A percentile compares a stretch with the other conserved stretches of the same genome.
phyloP scores from a whole-genome alignment of 2,329 filamentous ascomycete species.

The Pseudomassariella vexata region DNA sequence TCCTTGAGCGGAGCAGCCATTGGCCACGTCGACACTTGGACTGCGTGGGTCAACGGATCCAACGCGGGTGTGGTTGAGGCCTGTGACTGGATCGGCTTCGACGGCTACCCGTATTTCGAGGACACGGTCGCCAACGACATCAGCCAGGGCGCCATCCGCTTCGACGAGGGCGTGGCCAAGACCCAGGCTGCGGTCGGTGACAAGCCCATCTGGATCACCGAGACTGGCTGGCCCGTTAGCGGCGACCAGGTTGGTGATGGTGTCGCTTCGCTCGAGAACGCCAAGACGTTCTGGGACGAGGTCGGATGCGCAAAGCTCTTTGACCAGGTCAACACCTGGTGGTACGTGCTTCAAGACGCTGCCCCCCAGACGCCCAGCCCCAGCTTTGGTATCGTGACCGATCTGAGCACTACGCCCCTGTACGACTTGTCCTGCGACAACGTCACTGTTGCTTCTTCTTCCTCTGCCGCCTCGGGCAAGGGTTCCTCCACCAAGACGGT shows the following conservation, averaged over 20 bases:
- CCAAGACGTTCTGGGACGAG: conserved; percentile 73
- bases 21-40: conserved; percentile 90
- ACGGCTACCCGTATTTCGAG: conserved; percentile 84
- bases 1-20: conserved; percentile 51
- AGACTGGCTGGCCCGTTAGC: conserved; percentile 80
- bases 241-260: conserved; percentile 59
- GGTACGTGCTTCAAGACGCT: conserved; percentile 71
- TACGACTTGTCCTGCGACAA: conserved; percentile 57
- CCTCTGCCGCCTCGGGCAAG: conserved; percentile 10
- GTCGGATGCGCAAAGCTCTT: conserved; percentile 66
- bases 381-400: conserved; percentile 62
- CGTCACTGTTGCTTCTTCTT: conserved; percentile 19
- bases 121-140: conserved; percentile 62
- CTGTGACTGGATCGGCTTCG: conserved; percentile 75
- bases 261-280: conserved; percentile 60
- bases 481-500: conserved; percentile 13
- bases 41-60: conserved; percentile 65
- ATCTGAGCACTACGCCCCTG: conserved; percentile 47
- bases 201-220: conserved; percentile 79
- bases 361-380: conserved; percentile 54
- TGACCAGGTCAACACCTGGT: conserved; percentile 62
- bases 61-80: conserved; percentile 66
- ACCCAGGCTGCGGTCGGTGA: conserved; percentile 53
- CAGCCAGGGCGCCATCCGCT: conserved; percentile 57
- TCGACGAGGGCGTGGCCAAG: conserved; percentile 58